These are phyloP conservation scores for Phytophthora sansomeana DNA, from an alignment of 352 stramenopile species.

Conservation along the genomic window DNA sequence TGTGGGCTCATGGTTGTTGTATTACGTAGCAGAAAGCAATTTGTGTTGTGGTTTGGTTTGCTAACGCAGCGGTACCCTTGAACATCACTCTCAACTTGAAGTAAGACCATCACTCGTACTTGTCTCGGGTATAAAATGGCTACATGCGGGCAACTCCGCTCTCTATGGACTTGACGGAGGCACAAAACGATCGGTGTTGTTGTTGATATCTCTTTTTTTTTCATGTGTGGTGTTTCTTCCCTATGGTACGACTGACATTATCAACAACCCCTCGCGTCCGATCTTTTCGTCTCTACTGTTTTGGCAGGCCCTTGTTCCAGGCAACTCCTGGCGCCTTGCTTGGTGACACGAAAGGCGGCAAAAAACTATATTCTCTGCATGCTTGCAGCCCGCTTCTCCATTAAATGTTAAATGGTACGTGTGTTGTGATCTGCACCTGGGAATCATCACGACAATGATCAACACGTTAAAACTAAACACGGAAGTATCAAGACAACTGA, in stretches of 20 bases:
- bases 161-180: background rate
- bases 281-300: conserved; percentile 11
- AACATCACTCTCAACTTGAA: conserved; percentile 26
- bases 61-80: background rate
- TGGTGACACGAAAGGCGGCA: conserved; percentile 23
- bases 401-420: conserved; percentile 43
- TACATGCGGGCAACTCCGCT: background rate
- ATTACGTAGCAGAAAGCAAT: conserved; percentile 5
- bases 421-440: conserved; percentile 31
- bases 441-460: background rate
- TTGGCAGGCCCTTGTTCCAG: conserved; percentile 5
- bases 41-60: background rate
- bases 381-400: conserved; percentile 12
- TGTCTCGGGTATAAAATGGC: conserved; percentile 12
- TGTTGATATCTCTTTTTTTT: conserved; percentile 34
- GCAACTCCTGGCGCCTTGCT: background rate
- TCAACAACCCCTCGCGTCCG: conserved; percentile 42
- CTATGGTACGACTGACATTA: conserved; percentile 64
- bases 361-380: conserved; percentile 34
- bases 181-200: background rate
- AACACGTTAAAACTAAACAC: conserved; percentile 18
- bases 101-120: conserved; percentile 23
- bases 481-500: background rate
- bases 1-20: background rate
- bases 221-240: conserved; percentile 19